Conservation (phyloP, 768 basidiomycete genomes). For the Calocera cornea region DNA sequence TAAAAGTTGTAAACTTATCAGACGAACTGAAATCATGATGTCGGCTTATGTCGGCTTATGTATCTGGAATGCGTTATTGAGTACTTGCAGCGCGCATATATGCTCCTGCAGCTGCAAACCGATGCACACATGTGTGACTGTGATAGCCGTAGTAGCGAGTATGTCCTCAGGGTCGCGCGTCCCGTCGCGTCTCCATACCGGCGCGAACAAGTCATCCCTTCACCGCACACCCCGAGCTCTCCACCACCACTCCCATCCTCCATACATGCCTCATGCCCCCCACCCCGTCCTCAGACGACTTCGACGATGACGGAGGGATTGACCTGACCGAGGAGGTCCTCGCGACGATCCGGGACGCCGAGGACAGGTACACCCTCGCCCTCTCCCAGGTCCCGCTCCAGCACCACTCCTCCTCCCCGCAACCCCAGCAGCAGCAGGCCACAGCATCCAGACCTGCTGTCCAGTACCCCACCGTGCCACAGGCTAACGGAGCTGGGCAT, state of each 20-base stretch:
- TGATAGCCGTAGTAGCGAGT: no score
- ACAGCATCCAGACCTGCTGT: no score
- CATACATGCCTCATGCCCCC: neutral
- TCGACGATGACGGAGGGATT: neutral
- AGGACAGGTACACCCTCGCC: neutral
- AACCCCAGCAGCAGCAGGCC: neutral
- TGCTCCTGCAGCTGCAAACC: no score
- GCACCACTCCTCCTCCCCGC: neutral
- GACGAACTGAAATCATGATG: neutral
- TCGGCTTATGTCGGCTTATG: neutral
- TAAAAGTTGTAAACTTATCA: constrained; percentile 2
- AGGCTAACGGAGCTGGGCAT: no score
- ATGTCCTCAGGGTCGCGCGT: constrained; percentile 3
- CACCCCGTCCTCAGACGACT: neutral
- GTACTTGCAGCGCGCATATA: no score
- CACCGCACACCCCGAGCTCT: neutral
- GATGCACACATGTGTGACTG: no score
- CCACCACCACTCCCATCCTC: neutral
- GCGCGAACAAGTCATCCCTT: neutral
- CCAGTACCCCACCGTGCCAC: no score
- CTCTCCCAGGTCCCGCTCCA: neutral
- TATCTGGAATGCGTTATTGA: no score
- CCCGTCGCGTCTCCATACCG: neutral
- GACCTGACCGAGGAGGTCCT: neutral
- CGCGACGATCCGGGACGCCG: neutral